Conservation (phyloP, 2,329 filamentous ascomycete species). For the Juglanconis sp. region DNA sequence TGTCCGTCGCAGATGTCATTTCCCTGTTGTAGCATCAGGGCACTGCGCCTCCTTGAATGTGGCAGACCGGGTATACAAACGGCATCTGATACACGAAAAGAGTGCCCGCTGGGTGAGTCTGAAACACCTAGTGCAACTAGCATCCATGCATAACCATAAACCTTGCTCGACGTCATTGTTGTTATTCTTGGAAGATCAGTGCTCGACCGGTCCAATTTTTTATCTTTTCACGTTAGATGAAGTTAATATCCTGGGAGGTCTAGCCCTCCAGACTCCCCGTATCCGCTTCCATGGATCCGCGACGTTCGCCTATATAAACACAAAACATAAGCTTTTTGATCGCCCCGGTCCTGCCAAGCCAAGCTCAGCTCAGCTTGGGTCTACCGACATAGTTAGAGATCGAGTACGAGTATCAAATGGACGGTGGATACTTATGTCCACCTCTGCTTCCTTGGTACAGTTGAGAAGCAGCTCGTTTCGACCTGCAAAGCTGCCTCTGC, state of each 20-base stretch:
- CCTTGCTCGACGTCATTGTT: background rate
- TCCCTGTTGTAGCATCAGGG: background rate
- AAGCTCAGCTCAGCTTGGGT: no score
- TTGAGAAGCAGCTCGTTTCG: no score
- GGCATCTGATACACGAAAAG: constrained; percentile 12
- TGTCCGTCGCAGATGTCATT: background rate
- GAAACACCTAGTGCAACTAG: constrained; percentile 13
- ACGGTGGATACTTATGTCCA: no score
- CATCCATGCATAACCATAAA: background rate
- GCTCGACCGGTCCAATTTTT: background rate
- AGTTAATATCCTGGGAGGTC: background rate
- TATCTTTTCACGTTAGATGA: background rate
- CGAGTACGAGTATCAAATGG: no score
- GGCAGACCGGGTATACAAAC: constrained; percentile 8
- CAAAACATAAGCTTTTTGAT: no score
- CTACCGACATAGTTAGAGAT: no score
- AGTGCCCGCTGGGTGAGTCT: constrained; percentile 3
- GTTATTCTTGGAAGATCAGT: background rate
- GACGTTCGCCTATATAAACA: no score
- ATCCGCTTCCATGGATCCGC: no score
- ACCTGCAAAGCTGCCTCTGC: no score
- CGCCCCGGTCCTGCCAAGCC: no score
- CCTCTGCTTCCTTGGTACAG: no score
- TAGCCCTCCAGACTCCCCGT: no score
- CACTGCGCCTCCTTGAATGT: constrained; percentile 12